Evolutionary conservation across 2,329 filamentous ascomycete genomes (phyloP).

Genomic region (Aspergillus fischeri): DNA sequence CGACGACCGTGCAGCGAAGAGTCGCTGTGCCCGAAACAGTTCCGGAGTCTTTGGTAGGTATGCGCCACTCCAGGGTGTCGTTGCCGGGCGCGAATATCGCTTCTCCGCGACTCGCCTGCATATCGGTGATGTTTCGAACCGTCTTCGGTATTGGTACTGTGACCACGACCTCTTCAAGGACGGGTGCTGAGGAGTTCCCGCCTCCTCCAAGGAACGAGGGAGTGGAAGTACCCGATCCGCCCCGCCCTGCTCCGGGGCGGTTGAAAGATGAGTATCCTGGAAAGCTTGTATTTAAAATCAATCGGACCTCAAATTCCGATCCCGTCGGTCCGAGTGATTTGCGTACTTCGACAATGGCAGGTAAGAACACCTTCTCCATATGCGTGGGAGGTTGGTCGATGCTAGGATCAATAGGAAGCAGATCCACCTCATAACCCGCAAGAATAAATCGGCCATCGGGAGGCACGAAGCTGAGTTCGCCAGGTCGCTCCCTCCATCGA

Average conservation of each 20-base stretch:
- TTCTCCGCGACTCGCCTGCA: conserved; percentile 77
- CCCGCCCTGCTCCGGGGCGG: conserved; percentile 34
- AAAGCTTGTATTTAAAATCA: conserved; percentile 67
- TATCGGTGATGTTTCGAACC: conserved; percentile 78
- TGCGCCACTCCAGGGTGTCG: conserved; percentile 72
- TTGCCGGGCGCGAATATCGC: conserved; percentile 74
- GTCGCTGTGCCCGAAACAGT: conserved; percentile 65
- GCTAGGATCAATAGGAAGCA: conserved; percentile 67
- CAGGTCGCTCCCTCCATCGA: conserved; percentile 83
- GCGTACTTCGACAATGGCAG: conserved; percentile 75
- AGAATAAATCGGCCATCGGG: conserved; percentile 92
- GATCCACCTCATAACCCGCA: conserved; percentile 88
- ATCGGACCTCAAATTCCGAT: conserved; percentile 81
- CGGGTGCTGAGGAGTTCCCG: conserved; percentile 57
- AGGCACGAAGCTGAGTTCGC: conserved; percentile 91
- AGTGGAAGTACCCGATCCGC: conserved; percentile 45
- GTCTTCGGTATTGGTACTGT: conserved; percentile 72
- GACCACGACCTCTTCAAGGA: conserved; percentile 72
- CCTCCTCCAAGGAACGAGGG: conserved; percentile 49
- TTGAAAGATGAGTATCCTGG: conserved; percentile 43
- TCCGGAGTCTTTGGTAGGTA: conserved; percentile 71
- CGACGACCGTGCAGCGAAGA: conserved; percentile 75
- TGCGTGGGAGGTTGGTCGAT: conserved; percentile 52
- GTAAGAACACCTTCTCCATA: conserved; percentile 68
- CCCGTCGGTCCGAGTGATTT: conserved; percentile 71